Conservation (phyloP, 805 yeast species). For the Suhomyces prunicola region DNA sequence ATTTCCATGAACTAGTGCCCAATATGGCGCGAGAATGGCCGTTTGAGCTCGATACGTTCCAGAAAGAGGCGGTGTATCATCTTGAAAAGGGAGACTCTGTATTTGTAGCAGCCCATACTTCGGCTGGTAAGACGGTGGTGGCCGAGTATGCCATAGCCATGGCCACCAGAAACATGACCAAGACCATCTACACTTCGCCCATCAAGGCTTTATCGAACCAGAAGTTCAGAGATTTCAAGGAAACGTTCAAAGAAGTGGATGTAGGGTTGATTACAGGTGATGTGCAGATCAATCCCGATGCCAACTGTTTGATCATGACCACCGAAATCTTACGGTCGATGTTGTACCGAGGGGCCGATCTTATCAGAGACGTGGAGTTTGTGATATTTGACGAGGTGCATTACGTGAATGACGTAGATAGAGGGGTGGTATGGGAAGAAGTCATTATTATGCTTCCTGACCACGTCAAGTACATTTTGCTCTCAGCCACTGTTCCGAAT, state of each 20-base stretch:
- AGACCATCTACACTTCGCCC: slow-evolving; percentile 94
- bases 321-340: slow-evolving; percentile 93
- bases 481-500: slow-evolving; percentile 98
- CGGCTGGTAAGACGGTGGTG: slow-evolving; percentile 98
- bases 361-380: slow-evolving; percentile 94
- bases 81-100: slow-evolving; percentile 98
- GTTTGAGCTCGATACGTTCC: slow-evolving; percentile 90
- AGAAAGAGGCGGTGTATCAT: slow-evolving; percentile 94
- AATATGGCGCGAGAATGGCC: slow-evolving; percentile 95
- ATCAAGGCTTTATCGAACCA: slow-evolving; percentile 88
- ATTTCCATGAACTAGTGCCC: slow-evolving; percentile 86
- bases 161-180: slow-evolving; percentile 95
- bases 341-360: slow-evolving; percentile 95
- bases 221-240: slow-evolving; percentile 83
- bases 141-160: slow-evolving; percentile 98
- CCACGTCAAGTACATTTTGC: slow-evolving; percentile 84
- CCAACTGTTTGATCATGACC: slow-evolving; percentile 94
- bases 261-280: slow-evolving; percentile 97
- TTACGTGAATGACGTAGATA: slow-evolving; percentile 91
- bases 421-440: slow-evolving; percentile 99
- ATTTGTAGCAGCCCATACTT: slow-evolving; percentile 97
- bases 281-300: slow-evolving; percentile 95
- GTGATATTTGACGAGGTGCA: slow-evolving; percentile 98
- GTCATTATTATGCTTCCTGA: slow-evolving; percentile 97
- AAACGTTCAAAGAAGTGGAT: slow-evolving; percentile 74